Conservation (phyloP, 306 rosid genomes). For the Malus orientalis region DNA sequence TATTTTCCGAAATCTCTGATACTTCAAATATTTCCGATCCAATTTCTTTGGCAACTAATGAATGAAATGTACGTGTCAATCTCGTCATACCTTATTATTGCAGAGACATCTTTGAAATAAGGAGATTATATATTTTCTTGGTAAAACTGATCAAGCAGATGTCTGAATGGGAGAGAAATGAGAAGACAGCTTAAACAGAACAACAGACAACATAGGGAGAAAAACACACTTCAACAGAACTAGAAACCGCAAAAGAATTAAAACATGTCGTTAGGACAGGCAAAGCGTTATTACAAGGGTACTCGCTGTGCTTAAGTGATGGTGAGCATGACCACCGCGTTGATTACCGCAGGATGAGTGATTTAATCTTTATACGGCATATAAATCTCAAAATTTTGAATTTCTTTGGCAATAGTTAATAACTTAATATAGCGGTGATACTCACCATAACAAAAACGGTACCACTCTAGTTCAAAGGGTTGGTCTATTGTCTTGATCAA, state of each 20-base stretch:
- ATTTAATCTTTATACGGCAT: too few species aligned
- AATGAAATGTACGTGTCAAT: neutral
- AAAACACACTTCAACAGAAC: neutral
- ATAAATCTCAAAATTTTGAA: too few species aligned
- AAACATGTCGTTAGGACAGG: too few species aligned
- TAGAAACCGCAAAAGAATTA: neutral
- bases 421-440: too few species aligned
- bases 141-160: neutral
- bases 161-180: neutral
- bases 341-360: too few species aligned
- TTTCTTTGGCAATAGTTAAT: too few species aligned
- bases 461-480: too few species aligned
- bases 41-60: neutral
- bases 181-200: neutral
- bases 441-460: too few species aligned
- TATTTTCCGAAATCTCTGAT: slow-evolving; percentile 1
- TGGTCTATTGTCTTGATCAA: too few species aligned
- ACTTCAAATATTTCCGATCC: slow-evolving; percentile 6
- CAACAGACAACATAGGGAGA: neutral
- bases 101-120: neutral
- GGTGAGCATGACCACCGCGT: too few species aligned
- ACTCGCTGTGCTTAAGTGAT: too few species aligned
- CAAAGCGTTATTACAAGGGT: too few species aligned
- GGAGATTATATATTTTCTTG: neutral
- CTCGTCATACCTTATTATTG: neutral